These are phyloP conservation scores for Digitaria exilis DNA, from an alignment of 202 grass and related monocot species.

Conservation along the genomic window DNA sequence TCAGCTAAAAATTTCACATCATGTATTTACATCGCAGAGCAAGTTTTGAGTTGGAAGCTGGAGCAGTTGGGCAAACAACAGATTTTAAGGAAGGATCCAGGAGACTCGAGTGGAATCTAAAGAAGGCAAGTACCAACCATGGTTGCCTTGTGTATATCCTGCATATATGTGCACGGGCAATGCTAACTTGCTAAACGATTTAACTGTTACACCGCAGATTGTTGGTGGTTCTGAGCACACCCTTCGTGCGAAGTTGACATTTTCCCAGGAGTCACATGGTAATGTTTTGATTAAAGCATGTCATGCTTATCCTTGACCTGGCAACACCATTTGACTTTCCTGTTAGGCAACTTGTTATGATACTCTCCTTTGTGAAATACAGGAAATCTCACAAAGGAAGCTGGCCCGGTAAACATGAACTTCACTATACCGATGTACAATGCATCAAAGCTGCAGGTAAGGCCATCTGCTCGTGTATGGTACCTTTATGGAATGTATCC, in stretches of 20 bases:
- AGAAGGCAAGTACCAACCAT: slow-evolving; percentile 70
- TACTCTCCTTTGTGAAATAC: slow-evolving; percentile 28
- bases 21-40: slow-evolving; percentile 53
- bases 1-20: slow-evolving; percentile 13
- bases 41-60: slow-evolving; percentile 97
- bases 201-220: slow-evolving; percentile 56
- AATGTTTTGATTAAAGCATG: slow-evolving; percentile 28
- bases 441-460: slow-evolving; percentile 92
- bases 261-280: slow-evolving; percentile 96
- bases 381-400: slow-evolving; percentile 96
- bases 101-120: slow-evolving; percentile 96
- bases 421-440: slow-evolving; percentile 99
- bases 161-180: not conserved
- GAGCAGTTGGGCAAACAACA: slow-evolving; percentile 78
- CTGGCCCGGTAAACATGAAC: slow-evolving; percentile 97
- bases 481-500: not conserved
- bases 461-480: not conserved
- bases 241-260: slow-evolving; percentile 93
- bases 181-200: slow-evolving; percentile 35
- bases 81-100: slow-evolving; percentile 97
- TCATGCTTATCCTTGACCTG: slow-evolving; percentile 10
- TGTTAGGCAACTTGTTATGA: not conserved
- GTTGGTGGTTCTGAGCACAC: slow-evolving; percentile 96
- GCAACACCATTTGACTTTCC: not conserved
- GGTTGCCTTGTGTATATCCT: not conserved